phyloP scores from a whole-genome alignment of 495 filamentous ascomycete species.

The Thermochaetoides thermophila region DNA sequence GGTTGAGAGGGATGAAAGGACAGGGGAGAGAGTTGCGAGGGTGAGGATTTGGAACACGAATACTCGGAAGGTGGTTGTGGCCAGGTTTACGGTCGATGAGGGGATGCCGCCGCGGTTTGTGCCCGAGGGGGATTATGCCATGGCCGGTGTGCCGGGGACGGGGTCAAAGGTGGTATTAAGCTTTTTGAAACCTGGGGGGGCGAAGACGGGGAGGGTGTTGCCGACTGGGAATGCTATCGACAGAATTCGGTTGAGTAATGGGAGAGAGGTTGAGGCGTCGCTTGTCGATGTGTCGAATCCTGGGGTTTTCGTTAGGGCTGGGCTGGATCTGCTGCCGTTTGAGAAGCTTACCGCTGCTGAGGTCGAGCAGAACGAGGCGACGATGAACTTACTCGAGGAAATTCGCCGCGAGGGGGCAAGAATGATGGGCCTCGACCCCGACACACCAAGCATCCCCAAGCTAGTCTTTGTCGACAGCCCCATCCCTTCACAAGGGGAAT shows the following conservation, averaged over 20 bases:
- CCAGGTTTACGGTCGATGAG: conserved; percentile 23
- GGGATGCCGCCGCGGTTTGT: conserved; percentile 30
- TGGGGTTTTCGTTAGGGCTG: conserved; percentile 44
- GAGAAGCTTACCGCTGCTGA: conserved; percentile 34
- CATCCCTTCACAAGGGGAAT: conserved; percentile 2
- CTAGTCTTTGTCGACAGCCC: conserved; percentile 44
- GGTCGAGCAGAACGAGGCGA: conserved; percentile 29
- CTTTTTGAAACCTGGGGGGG: conserved; percentile 52
- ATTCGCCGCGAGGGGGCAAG: conserved; percentile 46
- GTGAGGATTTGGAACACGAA: conserved; percentile 36
- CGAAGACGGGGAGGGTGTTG: conserved; percentile 48
- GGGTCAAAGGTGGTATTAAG: conserved; percentile 42
- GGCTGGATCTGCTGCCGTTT: conserved; percentile 31
- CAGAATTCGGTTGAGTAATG: conserved; percentile 34
- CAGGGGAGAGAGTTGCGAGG: too few species aligned
- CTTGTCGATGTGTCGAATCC: conserved; percentile 51
- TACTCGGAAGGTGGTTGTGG: conserved; percentile 33
- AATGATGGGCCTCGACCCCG: conserved; percentile 46
- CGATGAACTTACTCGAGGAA: conserved; percentile 40
- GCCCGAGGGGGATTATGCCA: conserved; percentile 39
- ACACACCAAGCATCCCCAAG: conserved; percentile 49
- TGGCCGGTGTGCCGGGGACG: conserved; percentile 53
- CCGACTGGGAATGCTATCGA: conserved; percentile 49
- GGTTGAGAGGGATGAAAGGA: too few species aligned
- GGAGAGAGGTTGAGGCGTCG: conserved; percentile 33